Conservation (phyloP, 352 stramenopile species). For the Phytophthora cajani region DNA sequence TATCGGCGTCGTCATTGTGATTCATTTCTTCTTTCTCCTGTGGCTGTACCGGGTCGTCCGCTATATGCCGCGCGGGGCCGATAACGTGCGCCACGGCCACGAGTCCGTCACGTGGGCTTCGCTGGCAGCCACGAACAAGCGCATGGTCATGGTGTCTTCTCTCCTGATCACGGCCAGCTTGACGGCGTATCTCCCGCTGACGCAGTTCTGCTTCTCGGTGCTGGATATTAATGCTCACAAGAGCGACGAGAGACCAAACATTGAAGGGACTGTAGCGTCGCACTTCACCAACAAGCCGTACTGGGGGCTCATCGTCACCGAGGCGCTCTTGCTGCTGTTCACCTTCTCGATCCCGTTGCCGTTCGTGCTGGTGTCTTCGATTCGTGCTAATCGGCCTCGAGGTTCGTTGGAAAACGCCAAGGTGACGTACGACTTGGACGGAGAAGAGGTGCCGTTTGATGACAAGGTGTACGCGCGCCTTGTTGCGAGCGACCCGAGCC, state of each 20-base stretch:
- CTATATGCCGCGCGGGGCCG: constrained; percentile 37
- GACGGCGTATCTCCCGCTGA: constrained; percentile 50
- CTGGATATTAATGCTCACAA: constrained; percentile 12
- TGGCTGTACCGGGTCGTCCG: constrained; percentile 33
- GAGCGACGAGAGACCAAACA: neutral
- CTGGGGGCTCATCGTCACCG: constrained; percentile 33
- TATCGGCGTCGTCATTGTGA: constrained; percentile 16
- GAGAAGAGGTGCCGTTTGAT: constrained; percentile 42
- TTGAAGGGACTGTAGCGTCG: constrained; percentile 6
- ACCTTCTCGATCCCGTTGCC: constrained; percentile 46
- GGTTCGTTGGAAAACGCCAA: constrained; percentile 43
- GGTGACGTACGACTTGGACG: constrained; percentile 49
- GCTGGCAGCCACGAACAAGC: constrained; percentile 38
- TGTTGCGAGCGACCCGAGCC: constrained; percentile 40
- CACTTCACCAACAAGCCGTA: constrained; percentile 19
- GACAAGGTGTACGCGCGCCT: constrained; percentile 51
- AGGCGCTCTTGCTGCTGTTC: constrained; percentile 30
- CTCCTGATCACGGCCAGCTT: constrained; percentile 46
- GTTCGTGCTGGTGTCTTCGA: constrained; percentile 32
- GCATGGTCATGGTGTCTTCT: constrained; percentile 37
- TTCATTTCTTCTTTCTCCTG: constrained; percentile 35
- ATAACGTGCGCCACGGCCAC: constrained; percentile 52
- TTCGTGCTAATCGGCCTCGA: constrained; percentile 44
- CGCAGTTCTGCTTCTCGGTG: constrained; percentile 42
- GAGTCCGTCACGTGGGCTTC: constrained; percentile 42